Evolutionary conservation across 208 protist genomes (phyloP).

Genomic region (Acanthamoeba culbertsoni): DNA sequence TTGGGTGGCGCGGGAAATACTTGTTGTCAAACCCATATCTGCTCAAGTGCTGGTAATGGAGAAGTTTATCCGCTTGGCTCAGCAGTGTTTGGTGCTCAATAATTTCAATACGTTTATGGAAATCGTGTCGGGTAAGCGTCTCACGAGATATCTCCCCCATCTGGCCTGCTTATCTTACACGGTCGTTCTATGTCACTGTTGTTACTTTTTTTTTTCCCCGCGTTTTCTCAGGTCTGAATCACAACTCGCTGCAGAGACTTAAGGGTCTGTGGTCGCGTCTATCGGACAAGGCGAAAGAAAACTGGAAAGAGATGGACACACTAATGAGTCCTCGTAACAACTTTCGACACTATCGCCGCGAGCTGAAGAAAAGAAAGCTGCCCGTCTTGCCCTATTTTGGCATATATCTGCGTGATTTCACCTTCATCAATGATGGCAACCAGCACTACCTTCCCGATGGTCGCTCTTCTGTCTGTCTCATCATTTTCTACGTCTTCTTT

Average conservation of each 20-base stretch:
- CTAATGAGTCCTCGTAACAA: constrained; percentile 21
- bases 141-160: neutral
- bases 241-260: constrained; percentile 5
- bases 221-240: neutral
- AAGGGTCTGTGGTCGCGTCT: neutral
- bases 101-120: constrained; percentile 57
- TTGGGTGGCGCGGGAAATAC: constrained; percentile 9
- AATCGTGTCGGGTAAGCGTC: neutral
- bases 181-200: neutral
- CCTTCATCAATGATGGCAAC: constrained; percentile 52
- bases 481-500: neutral
- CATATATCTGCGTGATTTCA: constrained; percentile 34
- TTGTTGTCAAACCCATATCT: neutral
- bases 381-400: constrained; percentile 44
- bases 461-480: too few relatives aligned
- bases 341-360: neutral
- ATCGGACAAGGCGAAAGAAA: neutral
- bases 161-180: neutral
- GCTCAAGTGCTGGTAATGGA: neutral
- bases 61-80: constrained; percentile 24
- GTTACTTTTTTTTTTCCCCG: neutral
- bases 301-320: neutral
- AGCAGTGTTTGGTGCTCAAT: neutral
- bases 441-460: neutral
- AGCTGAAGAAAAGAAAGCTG: constrained; percentile 6